Evolutionary conservation across 148 eudicot genomes (phyloP), one percentile per base, ranked within the genome.

Genomic region (Rhododendron ovatum): DNA sequence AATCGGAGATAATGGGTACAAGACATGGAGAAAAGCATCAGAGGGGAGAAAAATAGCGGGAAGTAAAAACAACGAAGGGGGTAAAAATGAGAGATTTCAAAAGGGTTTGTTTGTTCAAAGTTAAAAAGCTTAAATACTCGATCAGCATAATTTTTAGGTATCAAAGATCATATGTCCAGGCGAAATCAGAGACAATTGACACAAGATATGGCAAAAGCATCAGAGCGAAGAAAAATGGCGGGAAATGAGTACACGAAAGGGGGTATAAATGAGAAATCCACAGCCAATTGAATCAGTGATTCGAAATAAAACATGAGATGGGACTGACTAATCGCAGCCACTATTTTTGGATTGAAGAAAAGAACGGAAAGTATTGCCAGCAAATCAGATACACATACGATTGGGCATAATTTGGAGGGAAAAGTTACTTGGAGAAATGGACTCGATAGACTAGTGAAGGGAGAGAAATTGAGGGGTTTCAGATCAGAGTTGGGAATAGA

Each of bases 261-360:
- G 81, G 91, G 90, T 80, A 50, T 78, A 59, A 88, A 71, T 73
- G 87, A 82, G 53, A 87, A 88, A 84, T 88, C 90, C 57, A 83
- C 78, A 85, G 88, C 83, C 84, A 87, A 89, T 89, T 87, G 89
- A 85, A 80, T 81, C 82, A 84, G 79, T 84, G 85, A 83, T 14
- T 81, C 86, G 57, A 89, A 87, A 91, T 80, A 90, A 91, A 94
- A 88, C 94, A 92, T 94, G 90, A 92, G 93, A 91, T 86, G 91
- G 59, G 20, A 55, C 61, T 55, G 82, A 86, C 76, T 59, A 86
- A 73, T 37, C 69, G 71, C 61, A 86, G 81, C 79, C 7, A 24
- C 78, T 14, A 41, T 22, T 24, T 17, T 17, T 78, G 71, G 50
- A 43, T 84, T 81, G 78, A 84, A 63, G 20, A 61, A 74, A 61